A percentile compares a stretch with the other conserved stretches of the same genome.
These are phyloP conservation scores for Rhizopogon vinicolor DNA, from an alignment of 768 basidiomycete genomes.

Conservation along the genomic window DNA sequence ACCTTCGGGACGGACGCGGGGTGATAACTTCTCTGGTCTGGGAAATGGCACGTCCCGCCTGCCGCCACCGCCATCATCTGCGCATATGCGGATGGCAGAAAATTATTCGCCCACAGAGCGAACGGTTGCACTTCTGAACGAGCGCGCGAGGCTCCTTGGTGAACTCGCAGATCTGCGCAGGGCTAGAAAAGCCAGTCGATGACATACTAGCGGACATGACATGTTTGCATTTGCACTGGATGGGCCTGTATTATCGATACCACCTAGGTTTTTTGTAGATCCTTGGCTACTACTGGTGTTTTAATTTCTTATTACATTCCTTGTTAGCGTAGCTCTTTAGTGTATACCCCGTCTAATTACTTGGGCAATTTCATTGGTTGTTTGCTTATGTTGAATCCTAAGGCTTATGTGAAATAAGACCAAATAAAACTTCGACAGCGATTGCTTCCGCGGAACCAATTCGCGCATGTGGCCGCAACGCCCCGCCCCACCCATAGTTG, in stretches of 20 bases:
- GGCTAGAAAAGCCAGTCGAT: conserved; percentile 10
- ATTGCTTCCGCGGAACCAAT: too few relatives aligned
- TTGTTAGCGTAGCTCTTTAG: neutral
- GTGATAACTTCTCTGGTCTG: neutral
- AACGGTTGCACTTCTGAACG: conserved; percentile 49
- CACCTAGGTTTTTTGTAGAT: neutral
- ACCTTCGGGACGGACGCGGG: neutral
- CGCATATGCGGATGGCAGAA: conserved; percentile 2
- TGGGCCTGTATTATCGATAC: neutral
- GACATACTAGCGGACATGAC: neutral
- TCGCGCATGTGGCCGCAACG: too few relatives aligned
- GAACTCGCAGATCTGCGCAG: conserved; percentile 46
- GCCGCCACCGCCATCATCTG: neutral
- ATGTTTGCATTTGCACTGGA: neutral
- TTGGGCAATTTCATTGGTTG: neutral
- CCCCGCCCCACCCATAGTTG: too few relatives aligned
- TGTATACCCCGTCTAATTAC: neutral
- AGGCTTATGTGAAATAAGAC: neutral
- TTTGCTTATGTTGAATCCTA: neutral
- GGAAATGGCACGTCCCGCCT: neutral
- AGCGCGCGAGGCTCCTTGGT: conserved; percentile 51
- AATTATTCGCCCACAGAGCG: conserved; percentile 37
- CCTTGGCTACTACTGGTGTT: neutral
- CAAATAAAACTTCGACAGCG: too few relatives aligned
- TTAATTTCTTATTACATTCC: neutral